Base-by-base conservation (phyloP, 2,329 filamentous ascomycete species). In the Diaporthe caulivora region DNA sequence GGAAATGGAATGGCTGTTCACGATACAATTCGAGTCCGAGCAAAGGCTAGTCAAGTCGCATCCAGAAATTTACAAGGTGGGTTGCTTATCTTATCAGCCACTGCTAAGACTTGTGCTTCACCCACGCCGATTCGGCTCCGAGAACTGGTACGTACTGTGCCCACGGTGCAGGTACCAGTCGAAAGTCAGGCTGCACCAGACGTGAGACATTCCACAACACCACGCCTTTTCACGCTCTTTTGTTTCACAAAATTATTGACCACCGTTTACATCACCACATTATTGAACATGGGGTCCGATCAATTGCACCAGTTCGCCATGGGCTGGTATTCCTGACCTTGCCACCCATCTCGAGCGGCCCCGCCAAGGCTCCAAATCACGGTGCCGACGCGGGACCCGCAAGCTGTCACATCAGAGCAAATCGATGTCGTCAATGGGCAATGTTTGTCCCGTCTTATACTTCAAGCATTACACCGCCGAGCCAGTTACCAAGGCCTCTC, bases 61-160 rank as follows among this genome's bases (percentile, higher is more conserved):
- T 54, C 55, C 51, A 74, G 72, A 74, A 74, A 71, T 67, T 74
- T 54, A 31, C 65, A 15, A 5, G 68, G 17, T 29, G 5, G 44
- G 29, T 21, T 24, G 6, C 55, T 71, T 71, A 71, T 71, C 69
- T 71, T 54, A 71, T 71, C 69, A 11, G 21, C 7, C 9, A 24
- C 21, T 24, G 24, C 31, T 10, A 21, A 13, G 8, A 21, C 17
- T 17, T n/a, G 40, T 26, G 7, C 6, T 15, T 11, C 1, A 10
- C 1, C 5, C 7, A 4, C 42, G 60, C 72, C 72, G 72, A 57
- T 1, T 44, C 72, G 72, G 72, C 55, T 15, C 72, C 72, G 72
- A 64, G 2, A 24, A 18, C 8, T 8, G 18, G 15, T 1, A 31
- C 18, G 17, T 2, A 24, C 13, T 13, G 29, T 31, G 58, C 2